Conservation (phyloP, 2,329 filamentous ascomycete species). For the Talaromyces sp. region DNA sequence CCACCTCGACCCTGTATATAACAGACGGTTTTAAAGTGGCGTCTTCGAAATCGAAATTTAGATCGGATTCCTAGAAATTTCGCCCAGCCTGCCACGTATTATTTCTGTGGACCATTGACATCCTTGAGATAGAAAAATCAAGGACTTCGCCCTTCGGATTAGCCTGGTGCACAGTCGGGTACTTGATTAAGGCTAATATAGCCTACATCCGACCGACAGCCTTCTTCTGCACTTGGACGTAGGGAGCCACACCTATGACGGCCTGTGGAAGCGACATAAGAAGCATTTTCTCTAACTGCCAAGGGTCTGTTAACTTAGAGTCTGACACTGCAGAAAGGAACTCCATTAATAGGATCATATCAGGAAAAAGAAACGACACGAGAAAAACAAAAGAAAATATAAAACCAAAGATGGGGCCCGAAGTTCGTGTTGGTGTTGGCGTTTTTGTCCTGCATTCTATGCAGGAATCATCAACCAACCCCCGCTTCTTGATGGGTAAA, state of each 20-base stretch:
- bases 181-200: background rate
- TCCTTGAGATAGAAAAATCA: background rate
- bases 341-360: background rate
- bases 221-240: background rate
- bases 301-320: background rate
- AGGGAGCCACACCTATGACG: background rate
- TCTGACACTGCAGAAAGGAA: background rate
- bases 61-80: background rate
- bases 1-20: background rate
- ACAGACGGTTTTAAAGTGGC: background rate
- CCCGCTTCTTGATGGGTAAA: constrained; percentile 21
- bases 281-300: background rate
- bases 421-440: constrained; percentile 47
- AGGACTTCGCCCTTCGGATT: background rate
- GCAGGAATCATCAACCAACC: constrained; percentile 43
- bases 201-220: background rate
- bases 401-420: constrained; percentile 22
- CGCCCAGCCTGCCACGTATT: background rate
- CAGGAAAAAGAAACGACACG: background rate
- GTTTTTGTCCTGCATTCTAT: constrained; percentile 46
- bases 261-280: background rate
- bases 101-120: background rate
- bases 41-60: background rate
- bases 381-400: background rate
- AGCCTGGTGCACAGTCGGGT: background rate